These are phyloP conservation scores for Chytriomyces hyalinus DNA, from an alignment of 192 early-diverging fungal genomes.

Conservation along the genomic window DNA sequence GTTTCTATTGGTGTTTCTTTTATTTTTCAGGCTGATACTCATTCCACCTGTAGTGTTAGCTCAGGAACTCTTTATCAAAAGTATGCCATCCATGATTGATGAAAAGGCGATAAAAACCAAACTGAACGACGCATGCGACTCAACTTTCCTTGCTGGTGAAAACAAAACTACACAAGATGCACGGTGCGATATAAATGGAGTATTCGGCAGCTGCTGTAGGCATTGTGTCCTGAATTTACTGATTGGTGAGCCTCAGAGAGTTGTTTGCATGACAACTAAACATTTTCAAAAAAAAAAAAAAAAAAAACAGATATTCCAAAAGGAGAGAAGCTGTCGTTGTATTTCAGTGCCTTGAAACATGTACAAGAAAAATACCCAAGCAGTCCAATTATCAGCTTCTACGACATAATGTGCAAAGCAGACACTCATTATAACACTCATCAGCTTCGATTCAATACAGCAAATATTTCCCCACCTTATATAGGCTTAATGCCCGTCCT, in stretches of 20 bases:
- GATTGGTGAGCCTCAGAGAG: neutral
- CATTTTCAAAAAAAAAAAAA: no score
- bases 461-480: neutral
- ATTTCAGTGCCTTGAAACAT: neutral
- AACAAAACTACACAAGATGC: neutral
- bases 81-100: neutral
- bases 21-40: neutral
- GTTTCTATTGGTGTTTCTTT: neutral
- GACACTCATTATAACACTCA: neutral
- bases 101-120: neutral
- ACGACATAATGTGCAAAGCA: conserved; percentile 1
- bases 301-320: neutral
- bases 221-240: neutral
- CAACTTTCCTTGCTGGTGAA: conserved; percentile 2
- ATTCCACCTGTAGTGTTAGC: neutral
- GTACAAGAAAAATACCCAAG: neutral
- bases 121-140: neutral
- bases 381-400: neutral
- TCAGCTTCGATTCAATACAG: neutral
- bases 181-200: neutral
- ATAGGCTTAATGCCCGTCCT: neutral
- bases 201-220: neutral
- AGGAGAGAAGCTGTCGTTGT: neutral
- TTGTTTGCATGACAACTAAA: neutral
- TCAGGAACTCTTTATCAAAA: neutral